These are phyloP conservation scores for Apiospora malaysiana DNA, from an alignment of 2,329 filamentous ascomycete genomes.

Conservation along the genomic window DNA sequence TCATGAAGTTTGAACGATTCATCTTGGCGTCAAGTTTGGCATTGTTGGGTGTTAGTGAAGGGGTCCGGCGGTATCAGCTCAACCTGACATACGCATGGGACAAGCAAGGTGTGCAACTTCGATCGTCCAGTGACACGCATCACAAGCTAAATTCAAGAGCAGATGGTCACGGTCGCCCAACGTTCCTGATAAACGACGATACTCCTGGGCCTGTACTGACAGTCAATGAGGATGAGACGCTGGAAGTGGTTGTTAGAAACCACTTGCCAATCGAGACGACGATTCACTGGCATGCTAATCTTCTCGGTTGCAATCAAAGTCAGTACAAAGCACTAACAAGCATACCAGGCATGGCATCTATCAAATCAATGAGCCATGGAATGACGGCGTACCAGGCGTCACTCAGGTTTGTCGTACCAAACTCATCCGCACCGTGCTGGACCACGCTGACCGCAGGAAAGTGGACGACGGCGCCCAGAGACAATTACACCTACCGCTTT, in stretches of 20 bases:
- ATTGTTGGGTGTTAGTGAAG: background rate
- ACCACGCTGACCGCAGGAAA: background rate
- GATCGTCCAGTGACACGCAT: conserved; percentile 23
- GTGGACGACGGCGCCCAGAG: conserved; percentile 27
- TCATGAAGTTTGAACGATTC: background rate
- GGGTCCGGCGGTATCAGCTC: background rate
- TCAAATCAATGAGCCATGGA: conserved; percentile 29
- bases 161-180: conserved; percentile 28
- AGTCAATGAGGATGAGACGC: conserved; percentile 27
- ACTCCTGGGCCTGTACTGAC: conserved; percentile 27
- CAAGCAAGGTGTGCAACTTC: conserved; percentile 20
- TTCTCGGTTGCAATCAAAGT: background rate
- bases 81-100: conserved; percentile 20
- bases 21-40: background rate
- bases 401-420: conserved; percentile 22
- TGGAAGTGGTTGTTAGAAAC: conserved; percentile 28
- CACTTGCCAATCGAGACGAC: conserved; percentile 28
- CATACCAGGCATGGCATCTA: conserved; percentile 27
- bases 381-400: conserved; percentile 30
- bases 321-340: background rate
- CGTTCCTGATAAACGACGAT: conserved; percentile 27
- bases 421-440: background rate
- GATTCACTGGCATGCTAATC: conserved; percentile 26
- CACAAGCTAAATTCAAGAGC: background rate
- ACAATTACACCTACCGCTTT: conserved; percentile 29